These are phyloP conservation scores for Pleurostoma richardsiae DNA, from an alignment of 2,329 filamentous ascomycete species.

Conservation along the genomic window DNA sequence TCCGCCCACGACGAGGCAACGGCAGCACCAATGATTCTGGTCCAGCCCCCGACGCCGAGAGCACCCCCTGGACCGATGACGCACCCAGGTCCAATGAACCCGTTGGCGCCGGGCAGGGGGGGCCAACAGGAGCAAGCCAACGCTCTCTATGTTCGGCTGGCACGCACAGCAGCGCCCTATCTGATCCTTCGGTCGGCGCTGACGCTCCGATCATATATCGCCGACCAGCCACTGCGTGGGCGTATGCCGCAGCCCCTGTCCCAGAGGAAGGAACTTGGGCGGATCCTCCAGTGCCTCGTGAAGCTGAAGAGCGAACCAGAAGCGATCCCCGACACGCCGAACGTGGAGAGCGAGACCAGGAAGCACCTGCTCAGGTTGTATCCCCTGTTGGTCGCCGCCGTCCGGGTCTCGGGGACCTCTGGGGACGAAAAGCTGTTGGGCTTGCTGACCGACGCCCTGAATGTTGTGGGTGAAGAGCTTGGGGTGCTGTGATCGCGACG, in stretches of 20 bases:
- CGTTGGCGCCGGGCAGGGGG: slow-evolving; percentile 5
- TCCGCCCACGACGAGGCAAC: slow-evolving; percentile 38
- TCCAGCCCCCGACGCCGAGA: slow-evolving; percentile 39
- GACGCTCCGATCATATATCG: slow-evolving; percentile 77
- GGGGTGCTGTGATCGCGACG: slow-evolving; percentile 21
- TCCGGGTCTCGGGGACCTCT: slow-evolving; percentile 48
- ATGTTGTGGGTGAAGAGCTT: slow-evolving; percentile 56
- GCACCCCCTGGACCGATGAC: slow-evolving; percentile 18
- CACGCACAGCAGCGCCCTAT: slow-evolving; percentile 72
- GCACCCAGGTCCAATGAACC: slow-evolving; percentile 10
- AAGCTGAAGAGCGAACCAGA: slow-evolving; percentile 63
- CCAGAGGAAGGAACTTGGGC: slow-evolving; percentile 73
- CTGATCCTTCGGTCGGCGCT: slow-evolving; percentile 78
- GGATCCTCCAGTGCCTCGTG: slow-evolving; percentile 63
- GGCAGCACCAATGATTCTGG: slow-evolving; percentile 25
- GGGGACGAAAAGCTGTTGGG: slow-evolving; percentile 57
- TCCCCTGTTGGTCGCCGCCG: slow-evolving; percentile 65
- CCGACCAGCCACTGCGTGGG: slow-evolving; percentile 85
- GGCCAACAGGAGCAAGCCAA: slow-evolving; percentile 17
- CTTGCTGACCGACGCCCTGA: slow-evolving; percentile 54
- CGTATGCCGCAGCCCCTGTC: slow-evolving; percentile 82
- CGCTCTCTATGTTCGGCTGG: slow-evolving; percentile 52
- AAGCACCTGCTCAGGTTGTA: slow-evolving; percentile 81
- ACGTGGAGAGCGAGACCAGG: slow-evolving; percentile 51
- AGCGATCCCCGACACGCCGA: slow-evolving; percentile 56